Conservation (phyloP, 768 basidiomycete species). For the Amyloporia xantha region DNA sequence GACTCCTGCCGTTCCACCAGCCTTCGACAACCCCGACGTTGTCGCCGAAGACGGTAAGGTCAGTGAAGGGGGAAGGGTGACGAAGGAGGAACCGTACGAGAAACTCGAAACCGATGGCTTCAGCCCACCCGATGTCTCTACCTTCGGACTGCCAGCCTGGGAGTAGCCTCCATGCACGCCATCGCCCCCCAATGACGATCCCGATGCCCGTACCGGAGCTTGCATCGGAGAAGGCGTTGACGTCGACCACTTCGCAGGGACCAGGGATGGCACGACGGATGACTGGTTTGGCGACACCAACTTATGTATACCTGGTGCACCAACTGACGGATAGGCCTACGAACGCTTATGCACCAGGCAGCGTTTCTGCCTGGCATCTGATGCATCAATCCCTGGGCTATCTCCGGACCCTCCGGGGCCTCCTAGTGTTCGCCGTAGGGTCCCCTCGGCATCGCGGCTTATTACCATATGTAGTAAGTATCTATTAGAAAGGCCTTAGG, state of each 20-base stretch:
- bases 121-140: slow-evolving; percentile 41
- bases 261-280: slow-evolving; percentile 26
- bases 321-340: too few species aligned
- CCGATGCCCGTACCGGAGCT: slow-evolving; percentile 16
- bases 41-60: slow-evolving; percentile 21
- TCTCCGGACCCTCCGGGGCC: too few species aligned
- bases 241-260: slow-evolving; percentile 28
- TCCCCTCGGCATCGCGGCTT: too few species aligned
- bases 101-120: slow-evolving; percentile 38
- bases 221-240: slow-evolving; percentile 32
- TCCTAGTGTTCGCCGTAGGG: too few species aligned
- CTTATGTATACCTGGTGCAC: too few species aligned
- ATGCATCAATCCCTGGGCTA: too few species aligned
- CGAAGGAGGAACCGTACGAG: slow-evolving; percentile 20
- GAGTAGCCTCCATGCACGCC: slow-evolving; percentile 22
- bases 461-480: too few species aligned
- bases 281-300: background rate
- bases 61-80: slow-evolving; percentile 14
- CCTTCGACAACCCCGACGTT: slow-evolving; percentile 33
- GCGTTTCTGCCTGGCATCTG: too few species aligned
- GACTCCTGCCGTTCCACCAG: too few species aligned
- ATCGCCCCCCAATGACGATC: slow-evolving; percentile 14
- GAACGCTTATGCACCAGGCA: too few species aligned
- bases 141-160: slow-evolving; percentile 11
- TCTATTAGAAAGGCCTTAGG: too few species aligned